These are phyloP conservation scores for Kandelia obovata DNA, from an alignment of 345 rosid genomes.

Conservation along the genomic window DNA sequence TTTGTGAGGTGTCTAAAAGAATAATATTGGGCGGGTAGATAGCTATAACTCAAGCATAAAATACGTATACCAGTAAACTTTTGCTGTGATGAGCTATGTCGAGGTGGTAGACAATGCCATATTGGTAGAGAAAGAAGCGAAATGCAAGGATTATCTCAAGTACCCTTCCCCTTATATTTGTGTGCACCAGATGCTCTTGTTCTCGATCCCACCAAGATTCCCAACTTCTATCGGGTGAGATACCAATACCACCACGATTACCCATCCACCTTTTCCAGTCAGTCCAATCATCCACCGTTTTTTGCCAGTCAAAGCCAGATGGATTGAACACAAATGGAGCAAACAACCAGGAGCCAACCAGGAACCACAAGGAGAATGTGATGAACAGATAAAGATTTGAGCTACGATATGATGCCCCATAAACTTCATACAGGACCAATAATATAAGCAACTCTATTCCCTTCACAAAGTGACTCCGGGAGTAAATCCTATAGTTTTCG, in stretches of 20 bases:
- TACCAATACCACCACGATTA: slow-evolving; percentile 89
- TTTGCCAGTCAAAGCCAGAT: slow-evolving; percentile 96
- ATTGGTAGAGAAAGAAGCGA: slow-evolving; percentile 87
- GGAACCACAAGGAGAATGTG: slow-evolving; percentile 89
- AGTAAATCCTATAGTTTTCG: slow-evolving; percentile 80
- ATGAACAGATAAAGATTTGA: slow-evolving; percentile 66
- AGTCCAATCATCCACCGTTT: slow-evolving; percentile 93
- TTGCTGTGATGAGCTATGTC: slow-evolving; percentile 65
- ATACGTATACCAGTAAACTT: slow-evolving; percentile 50
- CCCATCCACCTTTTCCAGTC: slow-evolving; percentile 99
- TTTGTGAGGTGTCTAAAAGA: neutral
- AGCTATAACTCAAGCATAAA: neutral
- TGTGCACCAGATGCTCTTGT: slow-evolving; percentile 74
- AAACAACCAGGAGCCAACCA: slow-evolving; percentile 90
- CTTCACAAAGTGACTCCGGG: slow-evolving; percentile 92
- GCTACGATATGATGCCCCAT: slow-evolving; percentile 66
- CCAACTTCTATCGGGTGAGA: slow-evolving; percentile 66
- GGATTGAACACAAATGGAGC: slow-evolving; percentile 94
- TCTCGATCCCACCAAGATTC: slow-evolving; percentile 98
- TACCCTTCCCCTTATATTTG: slow-evolving; percentile 62
- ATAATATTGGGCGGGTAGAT: neutral
- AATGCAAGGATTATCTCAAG: slow-evolving; percentile 70
- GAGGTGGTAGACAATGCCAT: slow-evolving; percentile 95
- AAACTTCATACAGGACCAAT: slow-evolving; percentile 66
- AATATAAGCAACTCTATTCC: slow-evolving; percentile 74